Percentiles rank a stretch among this genome's conserved stretches.
phyloP scores from a whole-genome alignment of 2,329 filamentous ascomycete genomes.

The Fusarium praegraminearum region DNA sequence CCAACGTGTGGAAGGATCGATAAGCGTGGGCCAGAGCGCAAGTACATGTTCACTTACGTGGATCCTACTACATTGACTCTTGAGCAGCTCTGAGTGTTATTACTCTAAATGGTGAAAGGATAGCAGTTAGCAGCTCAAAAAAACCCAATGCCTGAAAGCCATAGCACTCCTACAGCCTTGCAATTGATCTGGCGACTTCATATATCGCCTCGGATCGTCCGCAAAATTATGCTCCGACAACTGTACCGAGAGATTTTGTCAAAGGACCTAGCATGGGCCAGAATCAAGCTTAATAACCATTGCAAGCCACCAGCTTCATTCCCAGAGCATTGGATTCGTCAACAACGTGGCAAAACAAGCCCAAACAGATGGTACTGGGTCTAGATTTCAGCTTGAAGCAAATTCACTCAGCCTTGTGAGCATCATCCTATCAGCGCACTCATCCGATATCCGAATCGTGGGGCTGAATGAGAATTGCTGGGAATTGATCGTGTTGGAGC shows the following conservation, averaged over 20 bases:
- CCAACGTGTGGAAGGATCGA: not conserved
- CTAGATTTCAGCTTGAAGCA: constrained; percentile 3
- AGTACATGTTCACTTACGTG: not conserved
- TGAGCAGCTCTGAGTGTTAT: too few species aligned
- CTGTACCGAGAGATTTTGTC: not conserved
- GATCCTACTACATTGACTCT: not conserved
- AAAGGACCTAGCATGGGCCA: not conserved
- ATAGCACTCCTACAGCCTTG: accelerated
- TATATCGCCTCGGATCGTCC: too few species aligned
- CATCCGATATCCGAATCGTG: accelerated
- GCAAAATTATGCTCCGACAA: accelerated
- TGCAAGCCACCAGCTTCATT: constrained; percentile 23
- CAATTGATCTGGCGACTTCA: not conserved
- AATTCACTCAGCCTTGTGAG: constrained; percentile 3
- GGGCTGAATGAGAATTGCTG: not conserved
- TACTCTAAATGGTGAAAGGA: not conserved
- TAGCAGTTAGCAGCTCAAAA: not conserved
- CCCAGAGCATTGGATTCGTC: not conserved
- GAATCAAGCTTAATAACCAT: not conserved
- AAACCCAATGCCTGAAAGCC: not conserved
- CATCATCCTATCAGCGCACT: not conserved
- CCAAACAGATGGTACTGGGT: not conserved
- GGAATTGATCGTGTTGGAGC: not conserved
- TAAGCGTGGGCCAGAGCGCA: not conserved
- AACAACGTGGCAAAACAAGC: not conserved